Evolutionary conservation across 352 stramenopile genomes (phyloP).

Genomic region (Phytophthora rubi): DNA sequence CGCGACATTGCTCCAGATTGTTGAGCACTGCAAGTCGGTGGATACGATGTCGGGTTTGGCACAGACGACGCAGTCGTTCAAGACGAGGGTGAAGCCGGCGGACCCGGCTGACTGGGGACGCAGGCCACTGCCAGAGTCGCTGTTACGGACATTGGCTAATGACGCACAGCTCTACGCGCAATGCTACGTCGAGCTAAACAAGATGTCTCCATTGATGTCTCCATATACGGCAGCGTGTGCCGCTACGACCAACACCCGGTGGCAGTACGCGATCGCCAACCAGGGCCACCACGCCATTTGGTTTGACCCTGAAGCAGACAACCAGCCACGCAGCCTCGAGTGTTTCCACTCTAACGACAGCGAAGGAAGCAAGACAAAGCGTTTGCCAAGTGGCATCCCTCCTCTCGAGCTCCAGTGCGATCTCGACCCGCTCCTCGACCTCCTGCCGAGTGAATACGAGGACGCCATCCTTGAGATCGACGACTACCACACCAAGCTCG

Average conservation of each 20-base stretch:
- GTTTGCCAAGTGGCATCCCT: too few species aligned
- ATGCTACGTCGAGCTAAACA: background rate
- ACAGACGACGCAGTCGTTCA: constrained; percentile 10
- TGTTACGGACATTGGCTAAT: background rate
- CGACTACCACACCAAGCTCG: constrained; percentile 31
- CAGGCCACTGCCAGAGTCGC: background rate
- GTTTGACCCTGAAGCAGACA: constrained; percentile 29
- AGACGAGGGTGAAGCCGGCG: constrained; percentile 2
- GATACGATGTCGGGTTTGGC: background rate
- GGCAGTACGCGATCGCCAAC: constrained; percentile 15
- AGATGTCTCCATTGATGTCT: too few species aligned
- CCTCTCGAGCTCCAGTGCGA: constrained; percentile 26
- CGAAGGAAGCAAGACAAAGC: too few species aligned
- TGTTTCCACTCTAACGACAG: constrained; percentile 3
- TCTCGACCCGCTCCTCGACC: constrained; percentile 37
- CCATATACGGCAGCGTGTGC: background rate
- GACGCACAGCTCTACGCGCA: constrained; percentile 4
- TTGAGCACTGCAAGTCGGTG: background rate
- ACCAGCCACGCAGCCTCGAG: constrained; percentile 26
- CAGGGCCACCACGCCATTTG: constrained; percentile 13
- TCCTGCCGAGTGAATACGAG: constrained; percentile 38
- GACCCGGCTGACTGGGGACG: background rate
- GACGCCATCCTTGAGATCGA: constrained; percentile 31
- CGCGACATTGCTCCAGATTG: constrained; percentile 12
- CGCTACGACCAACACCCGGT: constrained; percentile 7